Percentiles rank a stretch among this genome's conserved stretches.
Evolutionary conservation across 805 yeast genomes (phyloP).

Genomic region (Barnettozyma populi): DNA sequence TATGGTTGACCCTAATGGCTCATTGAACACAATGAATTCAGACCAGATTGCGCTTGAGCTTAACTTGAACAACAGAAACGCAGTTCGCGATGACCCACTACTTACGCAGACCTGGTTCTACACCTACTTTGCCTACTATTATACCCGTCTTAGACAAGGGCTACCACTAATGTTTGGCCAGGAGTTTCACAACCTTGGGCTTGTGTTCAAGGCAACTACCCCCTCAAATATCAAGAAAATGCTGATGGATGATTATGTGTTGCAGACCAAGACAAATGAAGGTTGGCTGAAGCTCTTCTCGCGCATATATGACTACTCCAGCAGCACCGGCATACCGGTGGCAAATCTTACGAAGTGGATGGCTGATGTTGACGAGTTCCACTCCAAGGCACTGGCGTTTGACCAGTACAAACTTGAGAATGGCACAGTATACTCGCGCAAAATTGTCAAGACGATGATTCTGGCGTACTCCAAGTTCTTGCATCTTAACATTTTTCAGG

Average conservation of each 20-base stretch:
- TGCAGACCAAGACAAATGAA: slow-evolving; percentile 7
- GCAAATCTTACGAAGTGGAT: slow-evolving; percentile 3
- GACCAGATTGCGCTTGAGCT: slow-evolving; percentile 11
- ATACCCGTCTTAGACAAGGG: slow-evolving; percentile 13
- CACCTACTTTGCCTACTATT: slow-evolving; percentile 15
- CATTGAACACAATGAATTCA: neutral
- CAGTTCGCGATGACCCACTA: slow-evolving; percentile 6
- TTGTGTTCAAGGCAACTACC: slow-evolving; percentile 2
- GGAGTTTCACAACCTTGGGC: slow-evolving; percentile 16
- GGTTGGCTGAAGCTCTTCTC: slow-evolving; percentile 6
- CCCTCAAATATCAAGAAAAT: slow-evolving; percentile 1
- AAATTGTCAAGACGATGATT: slow-evolving; percentile 10
- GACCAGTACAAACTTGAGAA: slow-evolving; percentile 12
- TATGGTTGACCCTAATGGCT: slow-evolving; percentile 11
- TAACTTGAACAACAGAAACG: slow-evolving; percentile 15
- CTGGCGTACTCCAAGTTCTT: slow-evolving; percentile 14
- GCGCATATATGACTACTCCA: slow-evolving; percentile 7
- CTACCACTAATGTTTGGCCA: slow-evolving; percentile 16
- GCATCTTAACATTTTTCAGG: neutral
- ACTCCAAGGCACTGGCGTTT: slow-evolving; percentile 3
- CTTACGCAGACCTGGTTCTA: slow-evolving; percentile 17
- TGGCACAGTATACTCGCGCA: slow-evolving; percentile 8
- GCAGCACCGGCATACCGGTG: slow-evolving; percentile 6
- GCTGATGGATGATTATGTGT: slow-evolving; percentile 1
- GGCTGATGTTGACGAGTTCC: slow-evolving; percentile 4